Conservation (phyloP, 495 filamentous ascomycete species). For the Podospora anserina region DNA sequence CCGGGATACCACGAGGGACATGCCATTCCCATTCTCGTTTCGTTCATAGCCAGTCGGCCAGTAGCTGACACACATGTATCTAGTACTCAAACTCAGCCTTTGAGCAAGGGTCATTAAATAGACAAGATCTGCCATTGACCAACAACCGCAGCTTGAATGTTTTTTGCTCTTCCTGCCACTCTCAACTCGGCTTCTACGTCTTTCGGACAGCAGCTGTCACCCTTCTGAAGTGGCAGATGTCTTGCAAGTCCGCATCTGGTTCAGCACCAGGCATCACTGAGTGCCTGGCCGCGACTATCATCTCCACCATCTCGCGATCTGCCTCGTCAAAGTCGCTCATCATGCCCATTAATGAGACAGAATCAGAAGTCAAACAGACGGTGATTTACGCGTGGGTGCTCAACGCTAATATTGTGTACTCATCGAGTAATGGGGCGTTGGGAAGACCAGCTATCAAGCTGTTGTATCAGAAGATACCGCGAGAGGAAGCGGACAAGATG, state of each 20-base stretch:
- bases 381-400: constrained; percentile 63
- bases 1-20: constrained; percentile 62
- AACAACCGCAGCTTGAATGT: constrained; percentile 34
- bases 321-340: constrained; percentile 50
- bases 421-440: constrained; percentile 37
- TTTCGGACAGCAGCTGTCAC: constrained; percentile 40
- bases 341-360: constrained; percentile 35
- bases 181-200: constrained; percentile 52
- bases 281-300: constrained; percentile 47
- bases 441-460: constrained; percentile 60
- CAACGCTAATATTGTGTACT: constrained; percentile 64
- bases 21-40: constrained; percentile 23
- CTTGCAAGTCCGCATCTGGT: constrained; percentile 24
- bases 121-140: constrained; percentile 8
- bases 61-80: constrained; percentile 21
- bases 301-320: constrained; percentile 45
- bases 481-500: constrained; percentile 49
- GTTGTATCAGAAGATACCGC: constrained; percentile 51
- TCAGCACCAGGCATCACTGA: constrained; percentile 35
- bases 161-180: constrained; percentile 40
- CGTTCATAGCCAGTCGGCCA: constrained; percentile 24
- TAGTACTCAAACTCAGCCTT: constrained; percentile 28
- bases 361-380: constrained; percentile 14
- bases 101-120: constrained; percentile 21
- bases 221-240: constrained; percentile 41